A percentile compares a stretch with the other conserved stretches of the same genome.
Evolutionary conservation across 345 rosid genomes (phyloP).

Genomic region (Populus simonii): DNA sequence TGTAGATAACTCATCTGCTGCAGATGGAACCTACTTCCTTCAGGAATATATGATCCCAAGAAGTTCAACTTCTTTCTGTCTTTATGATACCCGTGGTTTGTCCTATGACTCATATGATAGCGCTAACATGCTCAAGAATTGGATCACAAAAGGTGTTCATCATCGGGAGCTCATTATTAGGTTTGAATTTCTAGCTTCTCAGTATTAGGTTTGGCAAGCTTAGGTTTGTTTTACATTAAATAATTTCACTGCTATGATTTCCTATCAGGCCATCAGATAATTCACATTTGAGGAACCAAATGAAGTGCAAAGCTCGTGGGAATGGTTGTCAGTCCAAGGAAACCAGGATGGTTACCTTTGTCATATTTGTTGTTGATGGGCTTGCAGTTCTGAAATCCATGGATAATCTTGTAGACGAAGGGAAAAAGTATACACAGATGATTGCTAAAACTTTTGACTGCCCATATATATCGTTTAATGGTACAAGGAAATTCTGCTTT

Average conservation of each 20-base stretch:
- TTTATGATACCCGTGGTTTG: slow-evolving; percentile 66
- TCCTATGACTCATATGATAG: slow-evolving; percentile 36
- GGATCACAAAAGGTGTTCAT: slow-evolving; percentile 64
- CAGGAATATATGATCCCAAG: slow-evolving; percentile 71
- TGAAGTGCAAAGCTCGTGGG: slow-evolving; percentile 38
- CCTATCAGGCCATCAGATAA: slow-evolving; percentile 54
- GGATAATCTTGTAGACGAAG: slow-evolving; percentile 25
- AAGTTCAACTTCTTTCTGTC: slow-evolving; percentile 58
- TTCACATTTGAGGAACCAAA: slow-evolving; percentile 37
- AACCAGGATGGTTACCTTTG: slow-evolving; percentile 55
- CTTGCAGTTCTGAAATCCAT: slow-evolving; percentile 54
- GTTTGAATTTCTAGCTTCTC: slow-evolving; percentile 30
- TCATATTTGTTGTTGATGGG: slow-evolving; percentile 63
- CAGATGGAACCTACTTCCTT: slow-evolving; percentile 70
- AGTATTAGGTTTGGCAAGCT: neutral
- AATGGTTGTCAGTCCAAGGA: slow-evolving; percentile 23
- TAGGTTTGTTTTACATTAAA: neutral
- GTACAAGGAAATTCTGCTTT: slow-evolving; percentile 25
- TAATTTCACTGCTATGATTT: slow-evolving; percentile 11
- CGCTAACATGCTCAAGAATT: slow-evolving; percentile 43
- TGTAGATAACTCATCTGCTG: slow-evolving; percentile 42
- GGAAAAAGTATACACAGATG: slow-evolving; percentile 31
- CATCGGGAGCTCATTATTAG: slow-evolving; percentile 56
- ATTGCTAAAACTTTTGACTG: slow-evolving; percentile 42
- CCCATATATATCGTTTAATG: slow-evolving; percentile 69